A percentile compares a stretch with the other conserved stretches of the same genome.
Evolutionary conservation across 768 basidiomycete species (phyloP).

Genomic region (Tulasnella sp.): DNA sequence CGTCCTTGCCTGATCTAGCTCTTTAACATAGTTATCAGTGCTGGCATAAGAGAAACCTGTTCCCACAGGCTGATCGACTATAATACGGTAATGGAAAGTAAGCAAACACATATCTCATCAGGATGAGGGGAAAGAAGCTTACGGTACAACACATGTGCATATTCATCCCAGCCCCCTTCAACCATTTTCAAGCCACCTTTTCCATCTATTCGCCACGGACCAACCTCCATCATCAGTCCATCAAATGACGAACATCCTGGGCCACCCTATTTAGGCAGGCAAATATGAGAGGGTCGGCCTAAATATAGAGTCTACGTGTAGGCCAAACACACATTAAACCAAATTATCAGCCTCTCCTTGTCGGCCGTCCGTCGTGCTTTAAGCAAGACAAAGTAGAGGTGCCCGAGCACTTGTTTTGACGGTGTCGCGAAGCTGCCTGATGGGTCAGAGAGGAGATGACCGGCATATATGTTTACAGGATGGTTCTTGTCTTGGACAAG

Average conservation of each 20-base stretch:
- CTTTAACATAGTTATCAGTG: conserved; percentile 75
- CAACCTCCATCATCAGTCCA: conserved; percentile 96
- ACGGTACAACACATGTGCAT: conserved; percentile 88
- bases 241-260: conserved; percentile 98
- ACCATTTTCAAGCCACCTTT: conserved; percentile 56
- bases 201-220: conserved; percentile 75
- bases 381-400: conserved; percentile 81
- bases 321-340: conserved; percentile 73
- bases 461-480: conserved; percentile 71
- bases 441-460: conserved; percentile 75
- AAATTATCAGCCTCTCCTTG: conserved; percentile 80
- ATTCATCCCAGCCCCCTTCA: conserved; percentile 96
- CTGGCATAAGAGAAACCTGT: conserved; percentile 88
- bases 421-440: conserved; percentile 36
- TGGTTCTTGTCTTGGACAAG: conserved; percentile 54
- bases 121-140: conserved; percentile 26
- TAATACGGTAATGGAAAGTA: neutral
- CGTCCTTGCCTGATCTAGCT: conserved; percentile 49
- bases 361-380: conserved; percentile 84
- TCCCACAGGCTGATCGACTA: conserved; percentile 96
- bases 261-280: conserved; percentile 50
- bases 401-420: conserved; percentile 53
- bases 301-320: neutral
- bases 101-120: neutral
- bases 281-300: neutral